These are phyloP conservation scores for Aspergillus fumigatiaffinis DNA, from an alignment of 2,329 filamentous ascomycete genomes.

Conservation along the genomic window DNA sequence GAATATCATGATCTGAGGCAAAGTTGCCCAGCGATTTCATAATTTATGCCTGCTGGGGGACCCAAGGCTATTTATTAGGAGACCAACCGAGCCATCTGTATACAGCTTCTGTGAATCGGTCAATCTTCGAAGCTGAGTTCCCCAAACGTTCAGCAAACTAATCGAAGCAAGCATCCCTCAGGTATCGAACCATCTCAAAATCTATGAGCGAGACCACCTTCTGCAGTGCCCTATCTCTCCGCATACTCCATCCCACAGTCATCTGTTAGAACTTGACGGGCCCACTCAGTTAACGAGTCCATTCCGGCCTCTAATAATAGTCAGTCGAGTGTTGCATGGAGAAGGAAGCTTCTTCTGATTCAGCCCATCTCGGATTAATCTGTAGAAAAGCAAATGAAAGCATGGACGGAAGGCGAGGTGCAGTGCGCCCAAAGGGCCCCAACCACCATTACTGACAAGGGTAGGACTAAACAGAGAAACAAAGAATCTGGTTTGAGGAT, in stretches of 20 bases:
- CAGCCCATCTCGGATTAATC: background rate
- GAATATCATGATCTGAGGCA: background rate
- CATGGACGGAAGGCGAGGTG: background rate
- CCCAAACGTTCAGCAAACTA: background rate
- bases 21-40: background rate
- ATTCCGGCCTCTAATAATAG: background rate
- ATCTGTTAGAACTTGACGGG: background rate
- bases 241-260: background rate
- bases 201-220: background rate
- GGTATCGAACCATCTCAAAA: background rate
- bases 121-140: background rate
- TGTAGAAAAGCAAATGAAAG: too few relatives aligned
- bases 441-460: background rate
- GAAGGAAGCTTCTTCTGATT: background rate
- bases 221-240: background rate
- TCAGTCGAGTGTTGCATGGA: background rate
- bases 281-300: background rate
- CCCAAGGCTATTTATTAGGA: background rate
- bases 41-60: background rate
- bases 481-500: background rate
- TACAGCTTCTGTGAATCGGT: background rate
- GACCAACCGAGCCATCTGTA: background rate
- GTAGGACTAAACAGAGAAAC: background rate
- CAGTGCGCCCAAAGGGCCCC: background rate
- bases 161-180: too few relatives aligned